These are phyloP conservation scores for Venturia asperata DNA, from an alignment of 2,329 filamentous ascomycete species.

Conservation along the genomic window DNA sequence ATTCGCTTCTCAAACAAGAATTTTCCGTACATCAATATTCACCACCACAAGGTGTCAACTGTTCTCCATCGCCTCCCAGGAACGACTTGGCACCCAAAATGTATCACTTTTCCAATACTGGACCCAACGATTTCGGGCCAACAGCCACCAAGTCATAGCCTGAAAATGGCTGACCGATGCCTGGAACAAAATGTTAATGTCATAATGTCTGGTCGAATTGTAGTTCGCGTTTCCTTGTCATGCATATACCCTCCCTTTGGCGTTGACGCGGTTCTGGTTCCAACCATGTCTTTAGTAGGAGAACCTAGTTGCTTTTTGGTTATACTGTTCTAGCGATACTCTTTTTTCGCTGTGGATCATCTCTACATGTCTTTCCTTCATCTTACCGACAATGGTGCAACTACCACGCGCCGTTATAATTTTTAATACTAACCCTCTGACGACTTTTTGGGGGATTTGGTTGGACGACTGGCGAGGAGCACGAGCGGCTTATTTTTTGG, in stretches of 20 bases:
- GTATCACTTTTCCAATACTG: slow-evolving; percentile 14
- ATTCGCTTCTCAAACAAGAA: slow-evolving; percentile 27
- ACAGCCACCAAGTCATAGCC: neutral
- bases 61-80: neutral
- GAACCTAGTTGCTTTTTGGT: neutral
- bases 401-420: neutral
- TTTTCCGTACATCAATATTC: slow-evolving; percentile 43
- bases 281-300: neutral
- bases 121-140: slow-evolving; percentile 16
- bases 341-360: neutral
- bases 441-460: neutral
- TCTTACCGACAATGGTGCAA: neutral
- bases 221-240: neutral
- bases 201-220: slow-evolving; percentile 5
- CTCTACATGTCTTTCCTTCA: neutral
- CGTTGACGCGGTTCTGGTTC: slow-evolving; percentile 1
- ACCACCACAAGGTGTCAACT: slow-evolving; percentile 29
- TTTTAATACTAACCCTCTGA: slow-evolving; percentile 6
- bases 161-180: neutral
- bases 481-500: neutral
- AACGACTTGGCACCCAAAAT: slow-evolving; percentile 12
- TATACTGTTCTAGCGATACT: neutral
- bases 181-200: neutral
- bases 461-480: neutral
- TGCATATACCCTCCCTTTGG: slow-evolving; percentile 8